Percentiles rank a stretch among this genome's conserved stretches.
These are phyloP conservation scores for Aspergillus sp. DNA, from an alignment of 2,329 filamentous ascomycete genomes.

Conservation along the genomic window DNA sequence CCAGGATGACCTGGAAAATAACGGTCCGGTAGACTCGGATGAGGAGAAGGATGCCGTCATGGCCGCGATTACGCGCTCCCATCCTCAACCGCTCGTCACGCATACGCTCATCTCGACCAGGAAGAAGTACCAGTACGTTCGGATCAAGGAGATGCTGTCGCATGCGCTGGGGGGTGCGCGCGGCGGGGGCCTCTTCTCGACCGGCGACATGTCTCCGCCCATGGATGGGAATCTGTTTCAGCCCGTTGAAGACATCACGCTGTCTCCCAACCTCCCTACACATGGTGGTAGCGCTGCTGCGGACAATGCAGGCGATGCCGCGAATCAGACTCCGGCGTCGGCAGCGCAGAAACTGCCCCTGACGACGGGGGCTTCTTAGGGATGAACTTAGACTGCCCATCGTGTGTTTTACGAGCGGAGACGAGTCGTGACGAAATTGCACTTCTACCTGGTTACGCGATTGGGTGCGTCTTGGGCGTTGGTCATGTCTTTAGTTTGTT, in stretches of 20 bases:
- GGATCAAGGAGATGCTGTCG: conserved; percentile 63
- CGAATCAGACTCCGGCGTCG: conserved; percentile 22
- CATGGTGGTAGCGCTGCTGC: conserved; percentile 9
- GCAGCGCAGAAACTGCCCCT: conserved; percentile 23
- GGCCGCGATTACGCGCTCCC: conserved; percentile 71
- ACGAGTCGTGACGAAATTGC: not conserved
- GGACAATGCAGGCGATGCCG: conserved; percentile 23
- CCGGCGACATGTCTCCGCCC: conserved; percentile 25
- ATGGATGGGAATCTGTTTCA: conserved; percentile 35
- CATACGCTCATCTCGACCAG: conserved; percentile 53
- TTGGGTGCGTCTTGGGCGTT: not conserved
- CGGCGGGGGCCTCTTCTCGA: conserved; percentile 47
- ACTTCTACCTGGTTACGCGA: not conserved
- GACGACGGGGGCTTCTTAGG: conserved; percentile 6
- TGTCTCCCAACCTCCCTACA: conserved; percentile 24
- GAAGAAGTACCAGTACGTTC: conserved; percentile 60
- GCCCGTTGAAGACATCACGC: conserved; percentile 25
- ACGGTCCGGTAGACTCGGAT: conserved; percentile 84
- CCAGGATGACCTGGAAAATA: conserved; percentile 79
- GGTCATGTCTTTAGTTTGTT: not conserved
- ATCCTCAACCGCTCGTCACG: conserved; percentile 73
- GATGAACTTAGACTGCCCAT: too few relatives aligned
- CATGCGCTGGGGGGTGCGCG: conserved; percentile 55
- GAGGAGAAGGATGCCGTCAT: conserved; percentile 91
- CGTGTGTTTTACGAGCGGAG: not conserved